Evolutionary conservation across 2,329 filamentous ascomycete genomes (phyloP).

Genomic region (Ambrosiella beaveri): DNA sequence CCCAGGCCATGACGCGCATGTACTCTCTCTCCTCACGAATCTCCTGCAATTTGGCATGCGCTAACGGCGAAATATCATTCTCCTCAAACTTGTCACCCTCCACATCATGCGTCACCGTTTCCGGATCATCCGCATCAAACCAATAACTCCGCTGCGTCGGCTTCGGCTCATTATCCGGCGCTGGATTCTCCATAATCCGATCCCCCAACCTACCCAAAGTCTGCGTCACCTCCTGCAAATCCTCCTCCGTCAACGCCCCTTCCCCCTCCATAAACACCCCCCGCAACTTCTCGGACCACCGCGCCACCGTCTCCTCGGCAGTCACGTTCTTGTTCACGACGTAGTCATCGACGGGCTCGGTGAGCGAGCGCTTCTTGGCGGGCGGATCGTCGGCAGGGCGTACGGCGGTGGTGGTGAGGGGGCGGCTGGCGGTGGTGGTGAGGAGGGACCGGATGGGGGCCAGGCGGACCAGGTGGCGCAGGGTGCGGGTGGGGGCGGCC

Average conservation of each 20-base stretch:
- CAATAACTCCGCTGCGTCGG: constrained; percentile 28
- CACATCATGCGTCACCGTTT: constrained; percentile 31
- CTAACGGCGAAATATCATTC: constrained; percentile 69
- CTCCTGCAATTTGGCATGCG: constrained; percentile 73
- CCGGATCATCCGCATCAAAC: constrained; percentile 32
- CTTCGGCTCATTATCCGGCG: constrained; percentile 13
- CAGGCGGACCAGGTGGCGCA: not conserved
- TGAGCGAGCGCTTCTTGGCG: constrained; percentile 10
- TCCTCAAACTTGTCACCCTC: constrained; percentile 51
- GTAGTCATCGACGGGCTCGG: constrained; percentile 5
- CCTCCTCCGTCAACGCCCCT: constrained; percentile 4
- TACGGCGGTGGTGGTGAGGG: not conserved
- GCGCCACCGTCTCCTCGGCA: constrained; percentile 10
- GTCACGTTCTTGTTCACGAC: constrained; percentile 10
- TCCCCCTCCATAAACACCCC: constrained; percentile 7
- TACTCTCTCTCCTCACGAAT: constrained; percentile 81
- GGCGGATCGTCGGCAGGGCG: not conserved
- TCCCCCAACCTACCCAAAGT: constrained; percentile 14
- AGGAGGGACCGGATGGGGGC: not conserved
- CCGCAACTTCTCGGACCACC: constrained; percentile 11
- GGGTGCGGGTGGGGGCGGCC: constrained; percentile 1
- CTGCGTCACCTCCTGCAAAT: constrained; percentile 8
- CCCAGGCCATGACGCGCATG: constrained; percentile 75
- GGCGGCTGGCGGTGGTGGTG: not conserved
- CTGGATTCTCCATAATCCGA: constrained; percentile 13